Conservation (phyloP, 768 basidiomycete genomes). For the Boletus vinaceobasis region DNA sequence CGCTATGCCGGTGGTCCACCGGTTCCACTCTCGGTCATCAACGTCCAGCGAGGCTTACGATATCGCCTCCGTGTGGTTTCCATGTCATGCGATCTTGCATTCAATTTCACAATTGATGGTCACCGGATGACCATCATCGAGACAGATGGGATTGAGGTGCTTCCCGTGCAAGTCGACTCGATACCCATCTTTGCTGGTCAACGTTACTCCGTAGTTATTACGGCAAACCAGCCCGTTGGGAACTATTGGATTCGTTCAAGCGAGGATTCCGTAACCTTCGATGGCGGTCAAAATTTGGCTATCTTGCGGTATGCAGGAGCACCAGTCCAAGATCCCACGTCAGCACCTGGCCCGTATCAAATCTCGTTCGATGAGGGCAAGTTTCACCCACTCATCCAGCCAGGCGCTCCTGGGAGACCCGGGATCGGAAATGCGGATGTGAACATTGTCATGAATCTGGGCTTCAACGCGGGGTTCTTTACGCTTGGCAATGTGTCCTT, state of each 20-base stretch:
- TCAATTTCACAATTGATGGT: constrained; percentile 43
- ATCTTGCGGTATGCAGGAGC: constrained; percentile 54
- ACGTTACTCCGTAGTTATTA: constrained; percentile 44
- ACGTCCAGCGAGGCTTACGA: constrained; percentile 37
- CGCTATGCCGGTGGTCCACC: constrained; percentile 42
- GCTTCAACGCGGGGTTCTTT: constrained; percentile 7
- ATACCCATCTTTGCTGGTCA: constrained; percentile 34
- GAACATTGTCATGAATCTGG: constrained; percentile 25
- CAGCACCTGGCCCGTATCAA: constrained; percentile 21
- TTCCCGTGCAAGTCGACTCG: constrained; percentile 42
- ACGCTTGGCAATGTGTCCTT: constrained; percentile 32
- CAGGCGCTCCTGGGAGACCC: constrained; percentile 38
- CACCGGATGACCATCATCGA: constrained; percentile 54
- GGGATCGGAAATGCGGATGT: constrained; percentile 41
- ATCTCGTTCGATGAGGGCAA: constrained; percentile 37
- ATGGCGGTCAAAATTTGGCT: constrained; percentile 43
- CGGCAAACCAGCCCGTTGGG: constrained; percentile 41
- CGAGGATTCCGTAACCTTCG: constrained; percentile 29
- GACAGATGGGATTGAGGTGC: constrained; percentile 42
- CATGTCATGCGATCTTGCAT: constrained; percentile 44
- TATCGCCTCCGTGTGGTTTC: constrained; percentile 56
- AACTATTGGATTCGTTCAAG: constrained; percentile 59
- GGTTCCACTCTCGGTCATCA: constrained; percentile 41
- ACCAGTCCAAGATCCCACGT: constrained; percentile 39
- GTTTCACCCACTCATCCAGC: constrained; percentile 36